Percentiles rank a stretch among this genome's conserved stretches.
These are phyloP conservation scores for Aspergillus sclerotialis DNA, from an alignment of 2,329 filamentous ascomycete genomes.

Conservation along the genomic window DNA sequence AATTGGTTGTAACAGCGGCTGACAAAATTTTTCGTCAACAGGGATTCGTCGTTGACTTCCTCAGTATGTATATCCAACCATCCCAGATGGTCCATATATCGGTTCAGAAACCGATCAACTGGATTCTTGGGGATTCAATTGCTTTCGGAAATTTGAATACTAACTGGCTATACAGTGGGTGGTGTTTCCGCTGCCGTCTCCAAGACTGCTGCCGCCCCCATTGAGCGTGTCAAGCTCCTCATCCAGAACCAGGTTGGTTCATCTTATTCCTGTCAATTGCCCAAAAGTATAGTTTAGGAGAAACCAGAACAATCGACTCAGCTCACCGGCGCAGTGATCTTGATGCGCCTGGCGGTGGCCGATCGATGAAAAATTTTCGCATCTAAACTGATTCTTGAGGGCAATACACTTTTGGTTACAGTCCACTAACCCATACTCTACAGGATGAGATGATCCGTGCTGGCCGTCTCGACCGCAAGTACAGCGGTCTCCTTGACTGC, in stretches of 20 bases:
- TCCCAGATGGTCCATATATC: conserved; percentile 2
- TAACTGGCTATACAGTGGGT: conserved; percentile 69
- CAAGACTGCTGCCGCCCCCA: conserved; percentile 99
- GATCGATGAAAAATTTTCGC: conserved; percentile 11
- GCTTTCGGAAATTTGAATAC: conserved; percentile 23
- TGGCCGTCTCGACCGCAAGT: conserved; percentile 97
- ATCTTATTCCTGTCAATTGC: conserved; percentile 1
- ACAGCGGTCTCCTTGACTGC: conserved; percentile 89
- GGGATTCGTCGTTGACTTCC: conserved; percentile 96
- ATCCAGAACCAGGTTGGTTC: conserved; percentile 98
- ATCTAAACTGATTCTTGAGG: background rate
- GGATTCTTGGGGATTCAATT: conserved; percentile 2
- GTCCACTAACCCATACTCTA: conserved; percentile 7
- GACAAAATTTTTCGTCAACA: conserved; percentile 34
- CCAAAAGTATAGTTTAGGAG: background rate
- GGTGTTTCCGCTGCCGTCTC: conserved; percentile 99
- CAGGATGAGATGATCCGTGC: conserved; percentile 99
- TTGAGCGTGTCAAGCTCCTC: conserved; percentile 99
- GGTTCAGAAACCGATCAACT: conserved; percentile 1
- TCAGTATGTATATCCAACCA: conserved; percentile 66
- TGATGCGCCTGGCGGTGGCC: background rate
- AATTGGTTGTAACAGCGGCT: conserved; percentile 13
- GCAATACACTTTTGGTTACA: background rate
- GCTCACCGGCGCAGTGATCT: background rate
- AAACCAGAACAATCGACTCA: conserved; percentile 4